phyloP scores from a whole-genome alignment of 441 rosid species.

The Hura crepitans region DNA sequence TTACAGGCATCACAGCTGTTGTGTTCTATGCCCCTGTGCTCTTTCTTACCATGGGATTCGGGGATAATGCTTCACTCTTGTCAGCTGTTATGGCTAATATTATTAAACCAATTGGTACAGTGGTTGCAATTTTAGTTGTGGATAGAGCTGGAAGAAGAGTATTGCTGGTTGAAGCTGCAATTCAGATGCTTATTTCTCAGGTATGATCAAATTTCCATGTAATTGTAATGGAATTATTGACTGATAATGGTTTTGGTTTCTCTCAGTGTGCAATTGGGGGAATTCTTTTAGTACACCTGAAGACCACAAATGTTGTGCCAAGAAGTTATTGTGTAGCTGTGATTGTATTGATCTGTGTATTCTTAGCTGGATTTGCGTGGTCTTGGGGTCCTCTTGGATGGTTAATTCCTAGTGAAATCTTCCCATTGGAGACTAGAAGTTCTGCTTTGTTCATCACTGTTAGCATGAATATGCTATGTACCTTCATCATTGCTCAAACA shows the following conservation, averaged over 20 bases:
- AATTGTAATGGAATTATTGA: not conserved
- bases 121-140: conserved; percentile 39
- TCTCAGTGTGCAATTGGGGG: conserved; percentile 43
- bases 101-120: conserved; percentile 47
- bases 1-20: conserved; percentile 67
- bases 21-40: conserved; percentile 79
- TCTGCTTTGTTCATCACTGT: conserved; percentile 58
- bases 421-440: conserved; percentile 52
- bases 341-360: conserved; percentile 44
- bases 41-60: conserved; percentile 69
- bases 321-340: conserved; percentile 27
- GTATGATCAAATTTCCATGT: conserved; percentile 23
- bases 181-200: conserved; percentile 49
- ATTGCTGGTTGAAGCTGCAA: conserved; percentile 43
- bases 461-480: conserved; percentile 57
- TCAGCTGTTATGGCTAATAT: conserved; percentile 56
- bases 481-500: conserved; percentile 63
- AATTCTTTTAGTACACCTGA: conserved; percentile 30
- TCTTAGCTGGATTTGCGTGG: conserved; percentile 74
- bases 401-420: conserved; percentile 72
- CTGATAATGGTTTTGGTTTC: not conserved
- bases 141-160: conserved; percentile 51
- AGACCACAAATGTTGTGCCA: conserved; percentile 35
- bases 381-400: conserved; percentile 90
- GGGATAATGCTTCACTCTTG: conserved; percentile 44